Evolutionary conservation across 2,329 filamentous ascomycete species (phyloP), one percentile per base, ranked within the genome.

Genomic region (Colletotrichum cereale): DNA sequence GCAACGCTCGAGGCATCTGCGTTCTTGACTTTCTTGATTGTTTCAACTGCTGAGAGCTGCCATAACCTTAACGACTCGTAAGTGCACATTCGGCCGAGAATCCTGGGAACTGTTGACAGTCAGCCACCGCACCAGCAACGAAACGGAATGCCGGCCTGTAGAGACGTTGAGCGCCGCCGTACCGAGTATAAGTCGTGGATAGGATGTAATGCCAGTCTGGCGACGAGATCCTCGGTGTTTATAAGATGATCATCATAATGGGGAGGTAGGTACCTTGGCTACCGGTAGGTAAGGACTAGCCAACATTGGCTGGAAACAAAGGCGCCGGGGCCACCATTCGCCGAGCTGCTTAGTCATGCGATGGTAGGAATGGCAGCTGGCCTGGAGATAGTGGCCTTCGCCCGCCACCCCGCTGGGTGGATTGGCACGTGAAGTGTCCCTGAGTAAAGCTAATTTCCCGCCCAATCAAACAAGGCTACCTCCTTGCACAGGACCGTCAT

Each of bases 361-460:
- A 12, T 24, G 4, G n/a, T 11, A 47, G 44, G 14, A 62, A 26
- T 55, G 50, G 36, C 26, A 62, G 38, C 57, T 31, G 21, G 34
- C 18, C 31, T 29, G 6, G 21, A 16, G 26, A 21, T 3, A 50
- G 38, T n/a, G 21, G 24, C 50, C 62, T 60, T 18, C 38, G 55
- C 26, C 36, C 36, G 21, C 52, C 58, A 63, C 65, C 65, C 69
- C 44, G 66, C 66, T 60, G 60, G 60, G 47, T 60, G 40, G 57
- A 72, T 71, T 71, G 62, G 67, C 70, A 72, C 70, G 67, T 72
- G 70, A 72, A 72, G 58, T 71, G 69, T 69, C 69, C 69, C 69
- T 64, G 65, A 61, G 44, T 47, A 47, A 60, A 72, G 70, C 67
- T 71, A 72, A 72, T 71, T 72, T 72, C 62, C 70, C 53, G 29